phyloP scores from a whole-genome alignment of 2,329 filamentous ascomycete genomes.

The Berkeleyomyces basicola region DNA sequence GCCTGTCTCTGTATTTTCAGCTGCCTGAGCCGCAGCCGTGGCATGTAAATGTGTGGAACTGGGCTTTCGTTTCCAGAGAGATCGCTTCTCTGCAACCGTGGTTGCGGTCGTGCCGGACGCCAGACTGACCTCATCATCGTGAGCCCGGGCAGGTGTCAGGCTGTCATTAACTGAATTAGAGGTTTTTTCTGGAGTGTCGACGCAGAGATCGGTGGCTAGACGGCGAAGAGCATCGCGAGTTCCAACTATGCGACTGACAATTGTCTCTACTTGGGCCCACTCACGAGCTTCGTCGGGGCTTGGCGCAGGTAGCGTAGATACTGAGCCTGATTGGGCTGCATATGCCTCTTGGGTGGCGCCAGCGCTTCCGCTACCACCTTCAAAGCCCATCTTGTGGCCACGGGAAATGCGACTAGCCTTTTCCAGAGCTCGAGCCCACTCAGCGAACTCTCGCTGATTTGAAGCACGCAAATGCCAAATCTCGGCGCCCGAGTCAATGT shows the following conservation, averaged over 20 bases:
- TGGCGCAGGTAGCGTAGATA: conserved; percentile 14
- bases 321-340: neutral
- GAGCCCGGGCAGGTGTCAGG: conserved; percentile 23
- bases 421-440: conserved; percentile 77
- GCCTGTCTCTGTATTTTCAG: conserved; percentile 19
- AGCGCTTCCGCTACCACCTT: conserved; percentile 19
- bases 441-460: conserved; percentile 68
- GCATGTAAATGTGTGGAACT: conserved; percentile 31
- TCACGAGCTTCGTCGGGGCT: conserved; percentile 52
- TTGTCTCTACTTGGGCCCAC: conserved; percentile 71
- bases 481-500: conserved; percentile 90
- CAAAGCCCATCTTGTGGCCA: conserved; percentile 22
- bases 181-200: conserved; percentile 32
- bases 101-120: neutral
- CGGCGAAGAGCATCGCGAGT: conserved; percentile 77
- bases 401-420: conserved; percentile 54
- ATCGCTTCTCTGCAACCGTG: conserved; percentile 22
- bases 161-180: conserved; percentile 16
- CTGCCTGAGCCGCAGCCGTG: conserved; percentile 24
- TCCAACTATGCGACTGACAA: conserved; percentile 74
- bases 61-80: conserved; percentile 87
- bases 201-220: conserved; percentile 69
- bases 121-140: conserved; percentile 26
- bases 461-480: conserved; percentile 85
- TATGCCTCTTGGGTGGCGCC: conserved; percentile 13